Evolutionary conservation across 2,329 filamentous ascomycete species (phyloP).

Genomic region (Geosmithia flava): DNA sequence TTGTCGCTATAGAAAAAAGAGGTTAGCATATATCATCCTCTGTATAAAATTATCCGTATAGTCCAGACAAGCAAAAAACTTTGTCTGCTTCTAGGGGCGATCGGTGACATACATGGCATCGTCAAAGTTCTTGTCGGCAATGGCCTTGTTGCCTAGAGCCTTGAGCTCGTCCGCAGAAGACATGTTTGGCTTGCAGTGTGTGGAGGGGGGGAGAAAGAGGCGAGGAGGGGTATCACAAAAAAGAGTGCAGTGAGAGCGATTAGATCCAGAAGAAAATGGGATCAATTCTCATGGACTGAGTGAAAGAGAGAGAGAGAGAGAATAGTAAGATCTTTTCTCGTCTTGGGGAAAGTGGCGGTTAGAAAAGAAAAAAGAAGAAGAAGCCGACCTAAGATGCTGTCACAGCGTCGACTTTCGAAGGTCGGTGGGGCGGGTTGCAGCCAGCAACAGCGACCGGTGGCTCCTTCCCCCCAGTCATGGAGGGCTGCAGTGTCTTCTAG

Average conservation of each 20-base stretch:
- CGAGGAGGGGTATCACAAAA: conserved; percentile 1
- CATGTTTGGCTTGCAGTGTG: conserved; percentile 21
- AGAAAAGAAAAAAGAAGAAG: not conserved
- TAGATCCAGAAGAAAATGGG: too few relatives aligned
- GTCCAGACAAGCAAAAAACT: not conserved
- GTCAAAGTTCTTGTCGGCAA: conserved; percentile 92
- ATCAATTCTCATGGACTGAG: not conserved
- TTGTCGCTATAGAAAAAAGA: conserved; percentile 52
- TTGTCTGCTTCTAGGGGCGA: not conserved
- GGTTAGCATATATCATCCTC: not conserved
- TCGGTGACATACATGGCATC: conserved; percentile 70
- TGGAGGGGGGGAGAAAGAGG: not conserved
- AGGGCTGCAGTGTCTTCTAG: conserved; percentile 5
- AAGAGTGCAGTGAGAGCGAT: not conserved
- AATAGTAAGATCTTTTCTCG: not conserved
- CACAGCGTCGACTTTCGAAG: not conserved
- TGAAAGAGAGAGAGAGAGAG: not conserved
- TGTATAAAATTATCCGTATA: not conserved
- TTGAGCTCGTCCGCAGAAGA: conserved; percentile 70
- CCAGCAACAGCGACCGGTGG: not conserved
- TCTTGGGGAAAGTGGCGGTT: not conserved
- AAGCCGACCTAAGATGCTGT: not conserved
- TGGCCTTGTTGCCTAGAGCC: conserved; percentile 96
- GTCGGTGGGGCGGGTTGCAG: not conserved
- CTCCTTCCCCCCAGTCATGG: not conserved